Evolutionary conservation across 2,329 filamentous ascomycete genomes (phyloP).

Genomic region (Periconia digitata): DNA sequence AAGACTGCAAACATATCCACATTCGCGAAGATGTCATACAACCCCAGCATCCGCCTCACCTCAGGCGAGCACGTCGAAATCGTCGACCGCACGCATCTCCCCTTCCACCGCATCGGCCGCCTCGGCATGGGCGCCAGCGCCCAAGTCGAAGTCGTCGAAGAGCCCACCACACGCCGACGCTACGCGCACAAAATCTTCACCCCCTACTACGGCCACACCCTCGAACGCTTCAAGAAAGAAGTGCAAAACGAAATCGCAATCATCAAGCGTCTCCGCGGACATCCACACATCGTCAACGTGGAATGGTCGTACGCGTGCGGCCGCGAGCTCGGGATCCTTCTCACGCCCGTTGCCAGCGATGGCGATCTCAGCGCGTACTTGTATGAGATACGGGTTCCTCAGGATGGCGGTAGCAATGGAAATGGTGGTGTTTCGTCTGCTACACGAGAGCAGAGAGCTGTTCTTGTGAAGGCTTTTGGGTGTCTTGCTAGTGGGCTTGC

Average conservation of each 20-base stretch:
- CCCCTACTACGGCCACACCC: not conserved
- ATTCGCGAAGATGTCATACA: too few species aligned
- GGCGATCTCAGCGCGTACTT: conserved; percentile 22
- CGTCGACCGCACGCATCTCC: not conserved
- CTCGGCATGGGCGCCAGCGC: not conserved
- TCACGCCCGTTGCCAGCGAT: conserved; percentile 19
- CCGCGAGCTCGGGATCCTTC: conserved; percentile 12
- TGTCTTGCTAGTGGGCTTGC: conserved; percentile 18
- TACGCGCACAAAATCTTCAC: not conserved
- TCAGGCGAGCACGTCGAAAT: not conserved
- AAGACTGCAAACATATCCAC: too few species aligned
- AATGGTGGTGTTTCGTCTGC: too few species aligned
- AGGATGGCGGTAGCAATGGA: not conserved
- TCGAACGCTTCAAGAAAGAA: not conserved
- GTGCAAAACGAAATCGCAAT: conserved; percentile 14
- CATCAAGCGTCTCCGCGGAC: conserved; percentile 10
- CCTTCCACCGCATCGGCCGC: not conserved
- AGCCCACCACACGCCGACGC: not conserved
- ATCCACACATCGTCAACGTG: conserved; percentile 17
- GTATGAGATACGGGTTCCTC: conserved; percentile 1
- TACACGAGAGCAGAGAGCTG: not conserved
- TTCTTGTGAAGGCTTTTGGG: conserved; percentile 10
- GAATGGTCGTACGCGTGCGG: conserved; percentile 14
- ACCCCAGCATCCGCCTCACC: not conserved
- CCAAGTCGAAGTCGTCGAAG: not conserved